Evolutionary conservation across 1,284 basidiomycete genomes (phyloP).

Genomic region (Ganoderma meredithae): DNA sequence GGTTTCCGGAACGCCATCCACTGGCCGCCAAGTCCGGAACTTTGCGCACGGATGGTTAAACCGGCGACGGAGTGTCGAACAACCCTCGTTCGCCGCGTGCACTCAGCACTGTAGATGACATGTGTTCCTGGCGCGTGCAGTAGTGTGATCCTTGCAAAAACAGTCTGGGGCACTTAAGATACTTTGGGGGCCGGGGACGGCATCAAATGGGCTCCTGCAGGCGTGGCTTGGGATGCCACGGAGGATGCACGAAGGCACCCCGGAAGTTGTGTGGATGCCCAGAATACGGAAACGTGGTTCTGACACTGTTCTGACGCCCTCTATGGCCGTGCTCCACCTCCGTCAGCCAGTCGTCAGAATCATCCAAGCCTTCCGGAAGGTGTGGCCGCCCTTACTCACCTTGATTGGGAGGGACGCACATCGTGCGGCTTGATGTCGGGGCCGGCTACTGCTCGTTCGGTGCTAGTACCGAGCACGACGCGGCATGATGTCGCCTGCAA

Average conservation of each 20-base stretch:
- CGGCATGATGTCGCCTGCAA: neutral
- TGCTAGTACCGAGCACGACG: neutral
- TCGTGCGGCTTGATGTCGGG: neutral
- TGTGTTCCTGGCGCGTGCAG: neutral
- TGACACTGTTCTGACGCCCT: slow-evolving; percentile 3
- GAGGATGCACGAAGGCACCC: neutral
- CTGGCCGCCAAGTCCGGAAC: neutral
- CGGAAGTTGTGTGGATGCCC: slow-evolving; percentile 2
- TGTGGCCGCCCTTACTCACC: slow-evolving; percentile 9
- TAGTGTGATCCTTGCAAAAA: neutral
- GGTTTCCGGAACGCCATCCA: neutral
- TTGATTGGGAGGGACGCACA: slow-evolving; percentile 2
- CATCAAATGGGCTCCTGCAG: neutral
- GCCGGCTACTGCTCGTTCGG: neutral
- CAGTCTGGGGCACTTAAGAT: neutral
- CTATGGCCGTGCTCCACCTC: neutral
- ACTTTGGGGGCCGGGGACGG: neutral
- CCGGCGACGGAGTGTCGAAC: neutral
- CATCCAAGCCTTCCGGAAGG: slow-evolving; percentile 1
- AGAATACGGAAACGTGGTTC: neutral
- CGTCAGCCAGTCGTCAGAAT: neutral
- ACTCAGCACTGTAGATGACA: neutral
- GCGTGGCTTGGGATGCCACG: neutral
- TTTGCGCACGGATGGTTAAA: slow-evolving; percentile 1
- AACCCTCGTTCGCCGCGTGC: neutral